Base-by-base conservation (phyloP, 2,329 filamentous ascomycete genomes). In the Colletotrichum musae region DNA sequence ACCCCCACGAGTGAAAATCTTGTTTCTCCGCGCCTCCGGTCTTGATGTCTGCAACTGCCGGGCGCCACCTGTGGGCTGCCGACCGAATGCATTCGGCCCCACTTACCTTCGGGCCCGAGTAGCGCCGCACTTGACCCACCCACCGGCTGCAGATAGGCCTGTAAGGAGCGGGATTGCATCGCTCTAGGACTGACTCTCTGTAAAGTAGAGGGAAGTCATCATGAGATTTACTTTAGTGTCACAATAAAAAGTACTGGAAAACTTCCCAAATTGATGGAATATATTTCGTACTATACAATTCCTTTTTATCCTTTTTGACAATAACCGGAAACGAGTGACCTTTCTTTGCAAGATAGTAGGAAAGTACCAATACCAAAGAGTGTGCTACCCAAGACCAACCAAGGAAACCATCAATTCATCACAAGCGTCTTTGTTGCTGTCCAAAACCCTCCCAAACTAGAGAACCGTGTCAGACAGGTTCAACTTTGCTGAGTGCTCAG, bases 361-460 rank as follows among this genome's bases (percentile, higher is more conserved):
- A 39, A 58, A n/a, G n/a, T 45, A 50, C 18, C n/a, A 57, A 16
- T 24, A n/a, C 39, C 18, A 65, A 60, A 26, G 47, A 54, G 56
- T 54, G 16, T 54, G 28, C 41, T 41, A 32, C 39, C 26, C 56
- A 41, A 53, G 28, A 60, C 39, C 56, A 65, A 59, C 45, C 47
- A 52, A 50, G 24, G 24, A 64, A 59, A 47, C 47, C 47, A 53
- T 59, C 47, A 58, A 21, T n/a, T 59, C 45, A 64, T 52, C 47
- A 39, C 63, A 65, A 41, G 15, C 15, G 12, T 60, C 28, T 60
- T 18, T 21, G 36, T 13, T 47, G 48, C 36, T 47, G 32, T 18
- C 56, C 16, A 36, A 36, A 36, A 9, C 24, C 45, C 16, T 16
- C 54, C 47, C 41, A 48, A 21, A 52, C 48, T 9, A 7, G 9